phyloP scores from a whole-genome alignment of 768 basidiomycete genomes.

The Gloeopeniophorella convolvens region DNA sequence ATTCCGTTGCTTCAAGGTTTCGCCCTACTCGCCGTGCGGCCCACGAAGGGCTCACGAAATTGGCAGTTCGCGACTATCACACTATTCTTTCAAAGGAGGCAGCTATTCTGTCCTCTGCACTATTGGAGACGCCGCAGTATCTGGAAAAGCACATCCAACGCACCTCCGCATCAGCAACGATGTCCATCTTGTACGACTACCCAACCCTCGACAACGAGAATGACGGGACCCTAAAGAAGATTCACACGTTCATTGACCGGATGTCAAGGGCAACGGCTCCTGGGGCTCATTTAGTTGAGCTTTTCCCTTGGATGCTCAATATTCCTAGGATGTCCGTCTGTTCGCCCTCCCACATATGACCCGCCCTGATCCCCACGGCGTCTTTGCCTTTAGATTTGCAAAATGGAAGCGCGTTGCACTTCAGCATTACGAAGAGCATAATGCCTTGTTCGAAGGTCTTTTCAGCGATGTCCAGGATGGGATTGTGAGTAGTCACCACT shows the following conservation, averaged over 20 bases:
- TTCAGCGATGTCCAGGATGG: slow-evolving; percentile 11
- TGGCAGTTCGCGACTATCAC: background rate
- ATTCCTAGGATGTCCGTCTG: slow-evolving; percentile 1
- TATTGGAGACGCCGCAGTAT: background rate
- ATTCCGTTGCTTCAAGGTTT: background rate
- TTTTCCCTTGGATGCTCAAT: slow-evolving; percentile 18
- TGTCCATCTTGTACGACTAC: slow-evolving; percentile 9
- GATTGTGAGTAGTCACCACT: slow-evolving; percentile 5
- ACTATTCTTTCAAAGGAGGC: slow-evolving; percentile 3
- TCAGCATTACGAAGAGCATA: background rate
- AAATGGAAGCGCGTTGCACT: slow-evolving; percentile 24
- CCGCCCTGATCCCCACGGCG: background rate
- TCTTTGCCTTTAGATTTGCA: slow-evolving; percentile 11
- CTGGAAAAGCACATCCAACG: slow-evolving; percentile 2
- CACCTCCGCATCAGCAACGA: background rate
- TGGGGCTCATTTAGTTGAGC: slow-evolving; percentile 21
- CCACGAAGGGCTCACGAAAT: slow-evolving; percentile 5
- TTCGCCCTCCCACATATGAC: background rate
- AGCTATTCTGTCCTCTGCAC: background rate
- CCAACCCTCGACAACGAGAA: background rate
- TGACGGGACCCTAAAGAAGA: slow-evolving; percentile 1
- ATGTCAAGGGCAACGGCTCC: slow-evolving; percentile 9
- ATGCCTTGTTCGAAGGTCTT: slow-evolving; percentile 15
- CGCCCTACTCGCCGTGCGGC: slow-evolving; percentile 10
- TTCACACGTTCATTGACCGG: background rate